Evolutionary conservation across 495 filamentous ascomycete species (phyloP), one percentile per base, ranked within the genome.

Genomic region (Rhypophila decipiens): DNA sequence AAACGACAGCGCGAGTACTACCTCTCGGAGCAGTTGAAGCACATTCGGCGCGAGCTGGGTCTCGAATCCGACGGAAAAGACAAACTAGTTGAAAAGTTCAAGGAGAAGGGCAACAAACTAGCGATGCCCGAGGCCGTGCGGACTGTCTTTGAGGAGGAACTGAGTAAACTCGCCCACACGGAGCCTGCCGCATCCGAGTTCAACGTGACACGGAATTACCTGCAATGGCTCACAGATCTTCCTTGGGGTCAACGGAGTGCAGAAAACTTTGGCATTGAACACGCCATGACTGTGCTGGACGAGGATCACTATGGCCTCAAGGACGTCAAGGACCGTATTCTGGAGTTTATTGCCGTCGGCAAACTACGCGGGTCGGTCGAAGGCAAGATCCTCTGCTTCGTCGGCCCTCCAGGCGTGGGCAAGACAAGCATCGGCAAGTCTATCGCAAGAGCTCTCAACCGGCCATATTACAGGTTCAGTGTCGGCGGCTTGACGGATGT

Each of bases 1-100:
- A 96, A 97, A 70, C 84, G 93, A 10, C 93, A 99, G 61, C 83
- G 93, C 23, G 94, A 99, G 59, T 99, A 99, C 71, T 99, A 88
- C 88, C 71, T 99, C 17, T 91, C 93, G 88, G 93, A 99, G 65
- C 94, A 99, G 59, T 94, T 97, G 90, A 97, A 96, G 69, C 94
- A 89, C n/a, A 97, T 99, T 58, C 83, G 86, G 50, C 76, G 91
- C 44, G 94, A 99, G 63, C 76, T 99, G 18, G 94, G 94, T 12
- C 88, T 96, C 46, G 94, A 97, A 65, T 93, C 87, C 3, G 93
- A 99, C 58, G 93, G 94, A 24, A 99, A 96, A 65, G 93, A 99
- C 49, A 96, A 96, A 67, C 76, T 99, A 21, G 86, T 97, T 2
- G 94, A 97, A 67, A 93, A 85, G 60, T 99, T 97, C 70, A 91